These are phyloP conservation scores for Deinandra increscens DNA, from an alignment of 129 eudicot genomes.

Conservation along the genomic window DNA sequence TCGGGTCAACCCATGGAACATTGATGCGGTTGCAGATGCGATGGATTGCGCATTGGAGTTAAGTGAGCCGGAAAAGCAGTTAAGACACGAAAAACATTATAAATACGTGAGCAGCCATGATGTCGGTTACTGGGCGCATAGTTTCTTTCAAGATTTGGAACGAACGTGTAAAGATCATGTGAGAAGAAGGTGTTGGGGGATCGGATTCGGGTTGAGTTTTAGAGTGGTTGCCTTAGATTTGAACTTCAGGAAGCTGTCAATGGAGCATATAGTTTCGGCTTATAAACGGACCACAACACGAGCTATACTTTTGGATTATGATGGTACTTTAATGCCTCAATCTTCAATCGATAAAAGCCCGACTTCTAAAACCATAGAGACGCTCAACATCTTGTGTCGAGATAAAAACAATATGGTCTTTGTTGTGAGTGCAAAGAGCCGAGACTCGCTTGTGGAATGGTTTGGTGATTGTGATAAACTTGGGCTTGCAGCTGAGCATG, in stretches of 20 bases:
- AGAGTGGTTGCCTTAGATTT: slow-evolving; percentile 81
- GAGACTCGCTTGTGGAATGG: slow-evolving; percentile 63
- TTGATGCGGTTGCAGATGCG: slow-evolving; percentile 76
- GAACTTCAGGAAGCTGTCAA: slow-evolving; percentile 61
- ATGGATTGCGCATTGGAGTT: slow-evolving; percentile 75
- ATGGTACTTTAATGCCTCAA: slow-evolving; percentile 81
- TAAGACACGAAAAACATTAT: slow-evolving; percentile 81
- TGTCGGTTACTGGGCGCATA: slow-evolving; percentile 80
- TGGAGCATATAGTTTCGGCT: slow-evolving; percentile 84
- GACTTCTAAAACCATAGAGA: slow-evolving; percentile 47
- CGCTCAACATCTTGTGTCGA: slow-evolving; percentile 50
- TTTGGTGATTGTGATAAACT: slow-evolving; percentile 64
- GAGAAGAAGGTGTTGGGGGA: slow-evolving; percentile 81
- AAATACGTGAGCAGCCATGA: slow-evolving; percentile 80
- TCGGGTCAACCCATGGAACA: slow-evolving; percentile 89
- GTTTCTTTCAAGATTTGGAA: slow-evolving; percentile 73
- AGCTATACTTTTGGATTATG: slow-evolving; percentile 75
- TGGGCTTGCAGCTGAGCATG: slow-evolving; percentile 89
- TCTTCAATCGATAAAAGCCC: slow-evolving; percentile 73
- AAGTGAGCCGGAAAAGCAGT: slow-evolving; percentile 69
- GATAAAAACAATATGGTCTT: slow-evolving; percentile 76
- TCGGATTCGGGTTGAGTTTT: slow-evolving; percentile 82
- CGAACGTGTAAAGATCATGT: slow-evolving; percentile 79
- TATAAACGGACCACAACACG: slow-evolving; percentile 64
- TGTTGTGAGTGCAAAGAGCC: slow-evolving; percentile 66